Conservation (phyloP, 2,329 filamentous ascomycete genomes). For the Oidium heveae region DNA sequence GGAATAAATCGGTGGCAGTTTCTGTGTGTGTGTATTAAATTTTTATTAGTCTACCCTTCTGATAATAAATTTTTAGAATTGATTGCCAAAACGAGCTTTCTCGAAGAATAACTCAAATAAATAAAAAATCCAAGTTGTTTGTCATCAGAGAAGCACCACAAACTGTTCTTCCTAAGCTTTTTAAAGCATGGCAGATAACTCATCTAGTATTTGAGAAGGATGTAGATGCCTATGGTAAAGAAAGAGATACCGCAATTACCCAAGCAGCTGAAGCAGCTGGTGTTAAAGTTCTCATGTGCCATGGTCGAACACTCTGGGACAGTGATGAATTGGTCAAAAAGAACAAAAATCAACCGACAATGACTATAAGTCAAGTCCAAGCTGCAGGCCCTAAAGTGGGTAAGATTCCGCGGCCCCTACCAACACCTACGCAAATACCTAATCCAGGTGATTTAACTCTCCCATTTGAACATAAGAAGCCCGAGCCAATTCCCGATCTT, state of each 20-base stretch:
- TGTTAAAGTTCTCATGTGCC: constrained; percentile 37
- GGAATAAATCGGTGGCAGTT: constrained; percentile 55
- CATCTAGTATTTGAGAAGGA: constrained; percentile 62
- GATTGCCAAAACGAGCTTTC: constrained; percentile 53
- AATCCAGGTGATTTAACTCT: constrained; percentile 38
- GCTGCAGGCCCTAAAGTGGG: constrained; percentile 37
- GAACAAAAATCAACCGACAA: constrained; percentile 44
- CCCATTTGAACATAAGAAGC: constrained; percentile 28
- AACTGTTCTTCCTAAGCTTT: constrained; percentile 44
- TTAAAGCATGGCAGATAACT: constrained; percentile 47
- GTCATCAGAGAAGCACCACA: constrained; percentile 48
- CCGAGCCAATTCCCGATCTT: constrained; percentile 27
- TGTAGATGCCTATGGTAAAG: constrained; percentile 44
- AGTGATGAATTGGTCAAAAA: constrained; percentile 40
- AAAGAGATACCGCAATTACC: constrained; percentile 33
- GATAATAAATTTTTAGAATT: constrained; percentile 20
- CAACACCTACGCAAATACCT: constrained; percentile 31
- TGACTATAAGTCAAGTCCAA: constrained; percentile 45
- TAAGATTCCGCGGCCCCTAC: constrained; percentile 31
- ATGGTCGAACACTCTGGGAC: constrained; percentile 49
- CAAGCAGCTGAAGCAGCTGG: constrained; percentile 36
- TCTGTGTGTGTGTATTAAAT: constrained; percentile 19
- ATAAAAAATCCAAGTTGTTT: constrained; percentile 43
- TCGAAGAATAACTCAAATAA: constrained; percentile 38
- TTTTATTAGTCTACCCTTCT: no score